Conservation (phyloP, 305 asterid species). For the Stenogyne calaminthoides region DNA sequence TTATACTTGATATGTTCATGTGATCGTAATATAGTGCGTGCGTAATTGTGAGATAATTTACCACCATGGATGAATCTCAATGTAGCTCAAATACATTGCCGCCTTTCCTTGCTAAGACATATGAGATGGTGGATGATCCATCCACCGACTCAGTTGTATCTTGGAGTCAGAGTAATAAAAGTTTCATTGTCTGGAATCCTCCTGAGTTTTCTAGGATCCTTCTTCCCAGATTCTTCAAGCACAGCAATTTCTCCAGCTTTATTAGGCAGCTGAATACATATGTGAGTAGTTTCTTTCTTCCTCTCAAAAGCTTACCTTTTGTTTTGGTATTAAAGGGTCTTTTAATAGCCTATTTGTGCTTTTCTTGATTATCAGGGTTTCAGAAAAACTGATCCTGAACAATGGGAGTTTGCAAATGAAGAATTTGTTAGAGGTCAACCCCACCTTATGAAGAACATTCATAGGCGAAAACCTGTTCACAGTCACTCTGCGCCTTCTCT, state of each 20-base stretch:
- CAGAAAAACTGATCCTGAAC: slow-evolving; percentile 77
- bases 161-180: slow-evolving; percentile 64
- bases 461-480: slow-evolving; percentile 80
- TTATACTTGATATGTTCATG: neutral
- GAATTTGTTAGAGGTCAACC: slow-evolving; percentile 70
- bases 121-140: slow-evolving; percentile 84
- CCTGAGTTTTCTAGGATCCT: slow-evolving; percentile 66
- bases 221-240: slow-evolving; percentile 73
- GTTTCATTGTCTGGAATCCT: slow-evolving; percentile 75
- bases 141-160: slow-evolving; percentile 63
- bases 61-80: slow-evolving; percentile 67
- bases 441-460: slow-evolving; percentile 65
- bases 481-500: slow-evolving; percentile 63
- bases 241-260: slow-evolving; percentile 76
- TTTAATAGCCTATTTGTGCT: slow-evolving; percentile 9
- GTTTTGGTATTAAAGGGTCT: slow-evolving; percentile 1
- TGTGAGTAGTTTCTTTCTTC: slow-evolving; percentile 40
- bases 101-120: slow-evolving; percentile 73
- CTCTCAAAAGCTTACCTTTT: slow-evolving; percentile 6
- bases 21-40: slow-evolving; percentile 3
- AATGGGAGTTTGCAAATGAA: slow-evolving; percentile 81
- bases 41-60: slow-evolving; percentile 11
- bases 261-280: slow-evolving; percentile 79
- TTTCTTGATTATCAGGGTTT: slow-evolving; percentile 54
- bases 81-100: slow-evolving; percentile 57